Evolutionary conservation across 1,284 basidiomycete genomes (phyloP), one percentile per base, ranked within the genome.

Genomic region (Cryptococcus sp.): DNA sequence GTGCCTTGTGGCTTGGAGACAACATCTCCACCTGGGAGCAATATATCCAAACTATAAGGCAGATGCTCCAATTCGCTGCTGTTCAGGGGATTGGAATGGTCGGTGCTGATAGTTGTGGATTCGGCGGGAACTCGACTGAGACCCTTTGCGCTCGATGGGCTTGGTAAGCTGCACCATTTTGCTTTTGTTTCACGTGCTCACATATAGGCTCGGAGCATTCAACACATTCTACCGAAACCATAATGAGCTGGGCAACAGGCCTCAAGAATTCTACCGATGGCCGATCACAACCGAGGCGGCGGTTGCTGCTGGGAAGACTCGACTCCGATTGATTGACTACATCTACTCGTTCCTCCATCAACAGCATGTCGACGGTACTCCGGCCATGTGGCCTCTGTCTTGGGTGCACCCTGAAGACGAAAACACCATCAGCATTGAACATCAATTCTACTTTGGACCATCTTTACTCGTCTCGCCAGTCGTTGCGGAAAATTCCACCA

Each of bases 91-190:
- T 53, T 19, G 47, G 47, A 18, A 82, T 87, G 70, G 85, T 86
- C 23, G 86, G 86, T 19, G 82, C 85, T 1, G 85, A 87, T 57
- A 81, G 82, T 1, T 86, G 72, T 45, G 70, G 71, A 4, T 73
- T 72, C 48, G 81, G 78, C 54, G 80, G 77, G 0, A 88, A 88
- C 69, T 83, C 83, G 1, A 81, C 86, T 62, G 87, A 89, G 67
- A 84, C 86, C 67, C 77, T 89, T 13, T 86, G 85, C 70, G 84
- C 82, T 55, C 80, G 86, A 23, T 88, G 86, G 86, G 86, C 86
- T 83, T 81, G 83, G 63, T 52, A 18, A 43, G 48, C 48, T 81
- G 78, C 54, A 80, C 76, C 0, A 88, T 88, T 69, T 83, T 1
- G 81, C 86, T 62, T 87, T 88, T 67, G 84, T 86, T 67, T 77